These are phyloP conservation scores for Talaromyces sp. DNA, from an alignment of 2,329 filamentous ascomycete species.

Conservation along the genomic window DNA sequence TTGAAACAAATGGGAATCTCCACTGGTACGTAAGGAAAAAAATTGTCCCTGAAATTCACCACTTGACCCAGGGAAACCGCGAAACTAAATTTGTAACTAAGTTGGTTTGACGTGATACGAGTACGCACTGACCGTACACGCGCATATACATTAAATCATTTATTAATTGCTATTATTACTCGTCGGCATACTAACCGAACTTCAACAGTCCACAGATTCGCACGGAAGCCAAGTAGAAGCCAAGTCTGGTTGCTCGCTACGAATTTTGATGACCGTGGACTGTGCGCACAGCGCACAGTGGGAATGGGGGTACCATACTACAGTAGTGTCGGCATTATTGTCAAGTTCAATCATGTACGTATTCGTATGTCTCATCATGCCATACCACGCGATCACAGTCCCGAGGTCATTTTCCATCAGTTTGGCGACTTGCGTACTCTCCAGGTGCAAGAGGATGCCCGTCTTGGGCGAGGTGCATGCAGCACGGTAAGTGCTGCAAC, in stretches of 20 bases:
- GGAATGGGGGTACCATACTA: background rate
- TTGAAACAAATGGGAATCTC: background rate
- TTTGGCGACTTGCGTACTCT: background rate
- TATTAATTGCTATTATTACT: background rate
- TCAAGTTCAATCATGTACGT: background rate
- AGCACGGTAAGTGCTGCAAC: background rate
- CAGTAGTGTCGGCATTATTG: background rate
- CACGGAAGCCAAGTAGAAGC: background rate
- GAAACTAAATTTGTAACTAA: background rate
- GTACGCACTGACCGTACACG: conserved; percentile 1
- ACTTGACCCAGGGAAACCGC: background rate
- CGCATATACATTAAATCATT: background rate
- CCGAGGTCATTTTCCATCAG: background rate
- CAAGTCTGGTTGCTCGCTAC: background rate
- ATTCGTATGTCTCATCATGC: background rate
- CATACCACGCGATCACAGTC: background rate
- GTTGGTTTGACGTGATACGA: background rate
- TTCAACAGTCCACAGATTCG: background rate
- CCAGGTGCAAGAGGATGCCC: background rate
- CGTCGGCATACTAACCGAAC: background rate
- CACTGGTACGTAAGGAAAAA: background rate
- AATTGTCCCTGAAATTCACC: background rate
- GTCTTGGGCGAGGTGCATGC: conserved; percentile 15
- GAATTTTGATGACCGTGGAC: background rate
- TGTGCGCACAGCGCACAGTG: background rate